Evolutionary conservation across 2,329 filamentous ascomycete genomes (phyloP).

Genomic region (Rutstroemia sp.): DNA sequence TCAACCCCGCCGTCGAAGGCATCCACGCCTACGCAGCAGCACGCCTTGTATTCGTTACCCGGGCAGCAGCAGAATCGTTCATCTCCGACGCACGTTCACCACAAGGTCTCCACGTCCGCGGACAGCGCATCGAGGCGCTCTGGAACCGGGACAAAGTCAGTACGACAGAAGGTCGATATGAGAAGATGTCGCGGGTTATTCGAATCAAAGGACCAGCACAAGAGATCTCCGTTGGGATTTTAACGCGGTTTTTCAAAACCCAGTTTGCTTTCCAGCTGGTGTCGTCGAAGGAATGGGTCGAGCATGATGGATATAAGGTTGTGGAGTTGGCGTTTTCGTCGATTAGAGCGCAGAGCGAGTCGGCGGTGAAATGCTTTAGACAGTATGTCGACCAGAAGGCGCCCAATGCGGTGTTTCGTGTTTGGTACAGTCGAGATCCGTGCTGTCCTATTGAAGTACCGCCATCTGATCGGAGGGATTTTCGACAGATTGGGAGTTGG

Average conservation of each 20-base stretch:
- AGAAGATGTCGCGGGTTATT: conserved; percentile 6
- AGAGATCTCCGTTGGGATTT: background rate
- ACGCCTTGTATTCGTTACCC: conserved; percentile 10
- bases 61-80: conserved; percentile 8
- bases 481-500: too few species aligned
- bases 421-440: conserved; percentile 15
- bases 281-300: background rate
- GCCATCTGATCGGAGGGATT: too few species aligned
- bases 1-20: background rate
- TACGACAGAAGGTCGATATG: background rate
- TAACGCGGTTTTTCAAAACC: background rate
- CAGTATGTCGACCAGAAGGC: background rate
- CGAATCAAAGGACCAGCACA: conserved; percentile 1
- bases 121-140: background rate
- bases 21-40: conserved; percentile 1
- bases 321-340: conserved; percentile 10
- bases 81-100: background rate
- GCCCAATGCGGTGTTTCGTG: background rate
- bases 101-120: background rate
- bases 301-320: background rate
- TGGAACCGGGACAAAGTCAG: conserved; percentile 5
- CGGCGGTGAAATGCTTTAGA: conserved; percentile 1
- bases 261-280: conserved; percentile 9
- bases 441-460: background rate
- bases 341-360: conserved; percentile 11